Percentiles rank a stretch among this genome's conserved stretches.
phyloP scores from a whole-genome alignment of 805 yeast species.

The Sugiyamaella qingdaonensis region DNA sequence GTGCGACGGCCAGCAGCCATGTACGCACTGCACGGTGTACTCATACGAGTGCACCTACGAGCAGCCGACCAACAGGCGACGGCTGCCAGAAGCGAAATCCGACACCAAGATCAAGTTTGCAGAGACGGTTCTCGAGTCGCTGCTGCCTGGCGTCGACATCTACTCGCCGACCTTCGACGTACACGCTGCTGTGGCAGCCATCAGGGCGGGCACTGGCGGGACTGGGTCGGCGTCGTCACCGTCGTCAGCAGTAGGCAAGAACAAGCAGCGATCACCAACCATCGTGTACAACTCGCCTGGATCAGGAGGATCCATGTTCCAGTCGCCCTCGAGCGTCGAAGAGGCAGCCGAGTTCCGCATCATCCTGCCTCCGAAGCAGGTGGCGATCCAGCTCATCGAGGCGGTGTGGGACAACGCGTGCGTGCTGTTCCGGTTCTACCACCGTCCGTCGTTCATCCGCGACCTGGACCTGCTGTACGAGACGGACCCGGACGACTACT shows the following conservation, averaged over 20 bases:
- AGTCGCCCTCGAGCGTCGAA: constrained; percentile 17
- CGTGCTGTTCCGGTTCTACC: constrained; percentile 79
- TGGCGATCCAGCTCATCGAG: constrained; percentile 64
- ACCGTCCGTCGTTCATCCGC: constrained; percentile 71
- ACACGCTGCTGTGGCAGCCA: constrained; percentile 1
- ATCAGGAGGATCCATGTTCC: constrained; percentile 10
- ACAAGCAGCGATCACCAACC: not conserved
- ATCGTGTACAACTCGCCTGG: not conserved
- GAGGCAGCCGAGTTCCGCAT: constrained; percentile 52
- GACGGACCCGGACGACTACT: constrained; percentile 66
- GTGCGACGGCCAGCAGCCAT: constrained; percentile 76
- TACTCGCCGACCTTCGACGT: constrained; percentile 11
- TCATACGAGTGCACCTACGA: constrained; percentile 78
- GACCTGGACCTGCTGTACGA: constrained; percentile 74
- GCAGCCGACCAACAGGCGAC: constrained; percentile 63
- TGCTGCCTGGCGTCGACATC: constrained; percentile 39
- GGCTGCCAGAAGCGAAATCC: constrained; percentile 29
- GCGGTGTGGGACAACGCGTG: constrained; percentile 85
- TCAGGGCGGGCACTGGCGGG: not conserved
- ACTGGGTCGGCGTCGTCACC: not conserved
- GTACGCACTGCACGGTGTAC: constrained; percentile 82
- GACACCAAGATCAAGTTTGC: constrained; percentile 35
- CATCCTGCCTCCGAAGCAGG: constrained; percentile 69
- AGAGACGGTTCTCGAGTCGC: constrained; percentile 33
- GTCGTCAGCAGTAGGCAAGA: not conserved